Evolutionary conservation across 805 yeast species (phyloP), one percentile per base, ranked within the genome.

Genomic region (Yarrowia sp.): DNA sequence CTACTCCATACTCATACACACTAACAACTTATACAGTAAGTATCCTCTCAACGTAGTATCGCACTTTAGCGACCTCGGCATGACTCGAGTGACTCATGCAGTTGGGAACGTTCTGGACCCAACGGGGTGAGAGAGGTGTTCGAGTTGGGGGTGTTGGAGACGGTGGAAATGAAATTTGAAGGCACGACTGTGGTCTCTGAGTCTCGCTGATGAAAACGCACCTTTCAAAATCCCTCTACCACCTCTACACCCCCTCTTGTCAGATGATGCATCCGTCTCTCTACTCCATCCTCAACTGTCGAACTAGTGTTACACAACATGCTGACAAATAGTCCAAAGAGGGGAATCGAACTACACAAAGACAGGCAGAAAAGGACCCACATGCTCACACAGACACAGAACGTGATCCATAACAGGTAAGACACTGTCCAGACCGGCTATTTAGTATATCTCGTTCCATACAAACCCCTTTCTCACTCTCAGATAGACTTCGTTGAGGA

Each of bases 61-160:
- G 15, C 53, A 15, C 53, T n/a, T 48, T 22, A 48, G 52, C 35
- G 52, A 19, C 58, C 58, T 53, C 59, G 59, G 59, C 59, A 40
- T 53, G 59, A 53, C 59, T 53, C 59, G 32, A 36, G n/a, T 53
- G 59, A 53, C 59, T 53, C 59, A 53, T 53, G 59, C 53, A 49
- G 19, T 22, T 40, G 58, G 58, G 58, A 26, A 53, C 45, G 59
- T 38, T 53, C 59, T 40, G 45, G 59, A 53, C 59, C 36, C 45
- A 53, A 19, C 22, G 45, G 22, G 40, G 12, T 38, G 10, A 9
- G 3, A 5, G 40, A 38, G 10, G 40, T 38, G 12, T 10, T 11
- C 40, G 10, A 2, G 12, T 2, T 10, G 12, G 3, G 40, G 12
- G 40, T 2, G 3, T 38, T 2, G 2, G 5, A 8, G 9, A 2